A percentile compares a stretch with the other conserved stretches of the same genome.
Evolutionary conservation across 441 rosid species (phyloP).

Genomic region (Pelargonium exstipulatum): DNA sequence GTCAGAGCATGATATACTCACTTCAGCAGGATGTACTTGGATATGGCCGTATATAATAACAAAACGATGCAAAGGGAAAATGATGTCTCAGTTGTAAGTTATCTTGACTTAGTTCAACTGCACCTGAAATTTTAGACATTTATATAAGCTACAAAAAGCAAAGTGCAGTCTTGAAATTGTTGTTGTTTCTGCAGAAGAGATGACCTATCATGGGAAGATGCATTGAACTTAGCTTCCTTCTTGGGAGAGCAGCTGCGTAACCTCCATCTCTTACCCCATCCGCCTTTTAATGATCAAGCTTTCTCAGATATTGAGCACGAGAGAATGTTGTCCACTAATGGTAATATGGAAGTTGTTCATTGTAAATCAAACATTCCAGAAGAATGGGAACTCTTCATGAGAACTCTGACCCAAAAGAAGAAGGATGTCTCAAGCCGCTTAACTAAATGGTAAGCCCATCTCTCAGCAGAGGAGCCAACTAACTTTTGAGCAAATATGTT

Average conservation of each 20-base stretch:
- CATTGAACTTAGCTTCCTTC: slow-evolving; percentile 61
- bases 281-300: slow-evolving; percentile 39
- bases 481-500: neutral
- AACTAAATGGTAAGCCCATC: slow-evolving; percentile 49
- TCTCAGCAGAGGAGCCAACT: slow-evolving; percentile 1
- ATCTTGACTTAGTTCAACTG: slow-evolving; percentile 13
- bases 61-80: slow-evolving; percentile 85
- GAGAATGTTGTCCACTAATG: slow-evolving; percentile 23
- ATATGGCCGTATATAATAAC: slow-evolving; percentile 89
- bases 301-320: slow-evolving; percentile 30
- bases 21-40: slow-evolving; percentile 34
- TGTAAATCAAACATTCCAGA: slow-evolving; percentile 39
- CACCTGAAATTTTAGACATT: slow-evolving; percentile 9
- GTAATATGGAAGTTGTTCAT: slow-evolving; percentile 26
- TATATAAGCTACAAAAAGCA: slow-evolving; percentile 11
- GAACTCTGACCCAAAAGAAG: slow-evolving; percentile 48
- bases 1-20: slow-evolving; percentile 29
- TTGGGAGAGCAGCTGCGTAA: slow-evolving; percentile 73
- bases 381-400: slow-evolving; percentile 65
- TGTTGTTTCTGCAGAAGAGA: slow-evolving; percentile 64
- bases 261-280: slow-evolving; percentile 76
- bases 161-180: slow-evolving; percentile 15
- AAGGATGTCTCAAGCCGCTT: slow-evolving; percentile 47
- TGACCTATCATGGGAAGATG: slow-evolving; percentile 50
- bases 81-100: slow-evolving; percentile 81